Conservation (phyloP, 2,329 filamentous ascomycete genomes). For the Diplodia sapinea region DNA sequence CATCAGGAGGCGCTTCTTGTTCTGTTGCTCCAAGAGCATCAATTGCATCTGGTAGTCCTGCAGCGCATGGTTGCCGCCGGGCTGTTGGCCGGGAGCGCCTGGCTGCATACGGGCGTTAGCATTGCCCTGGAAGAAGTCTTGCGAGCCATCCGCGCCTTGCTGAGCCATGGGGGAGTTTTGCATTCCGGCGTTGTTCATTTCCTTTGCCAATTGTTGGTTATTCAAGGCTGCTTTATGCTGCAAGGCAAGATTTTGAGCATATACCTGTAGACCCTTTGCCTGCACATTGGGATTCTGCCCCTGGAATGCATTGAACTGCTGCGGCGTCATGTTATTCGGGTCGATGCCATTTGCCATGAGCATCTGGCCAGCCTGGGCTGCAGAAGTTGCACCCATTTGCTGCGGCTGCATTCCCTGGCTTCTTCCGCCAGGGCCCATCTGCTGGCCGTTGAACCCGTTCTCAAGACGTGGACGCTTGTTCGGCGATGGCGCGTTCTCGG, state of each 20-base stretch:
- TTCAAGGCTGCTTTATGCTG: constrained; percentile 82
- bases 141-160: constrained; percentile 51
- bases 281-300: constrained; percentile 64
- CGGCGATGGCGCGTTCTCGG: constrained; percentile 88
- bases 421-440: constrained; percentile 77
- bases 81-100: constrained; percentile 56
- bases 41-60: constrained; percentile 91
- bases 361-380: constrained; percentile 63
- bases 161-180: constrained; percentile 85
- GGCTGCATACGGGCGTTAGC: constrained; percentile 63
- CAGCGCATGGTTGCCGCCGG: constrained; percentile 75
- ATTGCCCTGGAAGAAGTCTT: constrained; percentile 46
- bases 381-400: constrained; percentile 63
- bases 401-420: constrained; percentile 75
- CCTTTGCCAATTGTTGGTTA: constrained; percentile 79
- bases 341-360: constrained; percentile 75
- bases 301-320: constrained; percentile 73
- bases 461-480: constrained; percentile 88
- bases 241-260: constrained; percentile 82
- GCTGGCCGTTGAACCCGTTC: constrained; percentile 75
- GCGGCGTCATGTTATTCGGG: constrained; percentile 71
- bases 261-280: constrained; percentile 84
- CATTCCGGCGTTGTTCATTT: constrained; percentile 68
- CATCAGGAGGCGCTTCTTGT: constrained; percentile 85
- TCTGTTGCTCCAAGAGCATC: constrained; percentile 85